Evolutionary conservation across 495 filamentous ascomycete species (phyloP).

Genomic region (Neurospora tetraspora): DNA sequence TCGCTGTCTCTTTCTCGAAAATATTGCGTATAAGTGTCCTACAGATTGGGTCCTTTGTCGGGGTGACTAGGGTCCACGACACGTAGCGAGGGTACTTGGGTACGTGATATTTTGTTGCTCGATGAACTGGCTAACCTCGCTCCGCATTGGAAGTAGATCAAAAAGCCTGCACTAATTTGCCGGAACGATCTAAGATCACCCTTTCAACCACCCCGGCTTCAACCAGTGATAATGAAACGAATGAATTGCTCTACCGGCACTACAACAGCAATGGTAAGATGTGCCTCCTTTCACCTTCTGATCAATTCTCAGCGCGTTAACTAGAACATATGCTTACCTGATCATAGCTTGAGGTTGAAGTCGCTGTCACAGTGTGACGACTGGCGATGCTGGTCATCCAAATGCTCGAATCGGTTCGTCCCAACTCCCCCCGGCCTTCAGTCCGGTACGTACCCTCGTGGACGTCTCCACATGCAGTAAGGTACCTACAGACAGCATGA

Average conservation of each 20-base stretch:
- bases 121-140: background rate
- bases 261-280: background rate
- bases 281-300: background rate
- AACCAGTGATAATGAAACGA: background rate
- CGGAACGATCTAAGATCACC: background rate
- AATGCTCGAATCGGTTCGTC: background rate
- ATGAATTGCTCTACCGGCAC: background rate
- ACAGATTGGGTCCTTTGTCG: background rate
- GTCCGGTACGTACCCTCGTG: background rate
- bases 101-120: background rate
- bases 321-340: background rate
- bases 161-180: background rate
- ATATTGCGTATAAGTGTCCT: background rate
- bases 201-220: background rate
- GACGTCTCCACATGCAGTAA: background rate
- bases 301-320: background rate
- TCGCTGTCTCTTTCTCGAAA: slow-evolving; percentile 4
- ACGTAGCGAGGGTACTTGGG: background rate
- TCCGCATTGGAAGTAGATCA: background rate
- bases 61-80: background rate
- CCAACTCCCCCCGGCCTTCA: background rate
- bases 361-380: background rate
- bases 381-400: background rate
- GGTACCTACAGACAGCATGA: background rate
- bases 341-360: background rate